Evolutionary conservation across 2,329 filamentous ascomycete genomes (phyloP), one percentile per base, ranked within the genome.

Genomic region (Talaromyces amestolkiae): DNA sequence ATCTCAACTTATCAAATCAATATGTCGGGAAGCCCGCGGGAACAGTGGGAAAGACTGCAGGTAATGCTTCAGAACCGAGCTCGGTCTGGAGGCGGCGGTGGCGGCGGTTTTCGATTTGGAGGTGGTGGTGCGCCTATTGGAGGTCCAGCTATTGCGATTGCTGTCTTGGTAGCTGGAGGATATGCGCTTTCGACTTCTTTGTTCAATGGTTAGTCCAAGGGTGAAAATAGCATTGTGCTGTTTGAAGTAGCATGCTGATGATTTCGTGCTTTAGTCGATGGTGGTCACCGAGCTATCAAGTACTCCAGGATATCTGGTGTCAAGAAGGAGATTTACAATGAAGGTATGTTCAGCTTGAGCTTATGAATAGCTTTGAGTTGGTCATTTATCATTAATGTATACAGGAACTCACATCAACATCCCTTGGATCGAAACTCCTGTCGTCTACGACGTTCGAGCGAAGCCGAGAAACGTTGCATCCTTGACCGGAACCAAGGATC

Each of bases 281-380:
- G 95, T 89, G 95, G 95, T 82, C 95, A 98, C 81, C 90, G 95
- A 77, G 95, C 95, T 70, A 99, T 99, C 86, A 99, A 99, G 81
- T 99, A 99, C 83, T 93, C 90, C 73, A 90, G 93, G 78, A 75
- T 97, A 80, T 91, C 88, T 74, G 95, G 95, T 84, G 94, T 99
- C 64, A 90, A 91, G 85, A 93, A 93, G 82, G 92, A 98, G 76
- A 99, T 99, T 79, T 99, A 96, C 83, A 85, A 74, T 73, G 95
- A 99, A 92, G 95, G 94, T 92, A 80, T 69, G 45, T 41, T 39
- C 15, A 7, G 27, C 49, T 39, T 15, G n/a, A 24, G 37, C 24
- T 33, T 15, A n/a, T 2, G 8, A 22, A 19, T 24, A 9, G 3
- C 13, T n/a, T 24, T 59, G 3, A 39, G 10, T 19, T 11, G 33